Conservation (phyloP, 176 grass and related monocot species). For the Bonia amplexicaulis region DNA sequence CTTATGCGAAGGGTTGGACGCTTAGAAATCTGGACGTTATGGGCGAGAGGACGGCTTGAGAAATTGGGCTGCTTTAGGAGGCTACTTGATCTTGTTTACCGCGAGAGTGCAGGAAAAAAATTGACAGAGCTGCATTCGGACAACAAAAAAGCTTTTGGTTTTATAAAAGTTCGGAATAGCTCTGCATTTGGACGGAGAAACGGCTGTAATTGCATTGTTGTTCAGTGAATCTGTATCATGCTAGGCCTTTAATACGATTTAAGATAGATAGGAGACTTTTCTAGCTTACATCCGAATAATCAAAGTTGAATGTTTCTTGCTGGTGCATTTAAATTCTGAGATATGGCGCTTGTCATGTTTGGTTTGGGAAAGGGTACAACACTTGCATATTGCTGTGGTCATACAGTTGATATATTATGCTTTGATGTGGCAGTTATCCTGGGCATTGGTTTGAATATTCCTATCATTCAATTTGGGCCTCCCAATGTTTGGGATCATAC, state of each 20-base stretch:
- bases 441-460: background rate
- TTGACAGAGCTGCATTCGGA: background rate
- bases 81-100: conserved; percentile 2
- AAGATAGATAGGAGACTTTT: background rate
- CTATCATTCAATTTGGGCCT: background rate
- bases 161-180: background rate
- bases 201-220: background rate
- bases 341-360: background rate
- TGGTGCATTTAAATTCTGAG: background rate
- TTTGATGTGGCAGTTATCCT: background rate
- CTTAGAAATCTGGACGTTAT: background rate
- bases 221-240: background rate
- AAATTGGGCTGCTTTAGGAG: background rate
- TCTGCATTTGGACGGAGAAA: background rate
- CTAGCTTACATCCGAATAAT: background rate
- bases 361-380: background rate
- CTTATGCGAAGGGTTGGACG: background rate
- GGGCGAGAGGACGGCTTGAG: background rate
- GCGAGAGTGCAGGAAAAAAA: background rate
- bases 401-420: background rate
- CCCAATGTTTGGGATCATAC: background rate
- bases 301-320: background rate
- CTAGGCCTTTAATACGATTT: background rate
- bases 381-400: background rate
- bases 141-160: background rate